Evolutionary conservation across 23 red algal species (phyloP), one percentile per base, ranked within the genome.

Genomic region (Chondrus crispus): DNA sequence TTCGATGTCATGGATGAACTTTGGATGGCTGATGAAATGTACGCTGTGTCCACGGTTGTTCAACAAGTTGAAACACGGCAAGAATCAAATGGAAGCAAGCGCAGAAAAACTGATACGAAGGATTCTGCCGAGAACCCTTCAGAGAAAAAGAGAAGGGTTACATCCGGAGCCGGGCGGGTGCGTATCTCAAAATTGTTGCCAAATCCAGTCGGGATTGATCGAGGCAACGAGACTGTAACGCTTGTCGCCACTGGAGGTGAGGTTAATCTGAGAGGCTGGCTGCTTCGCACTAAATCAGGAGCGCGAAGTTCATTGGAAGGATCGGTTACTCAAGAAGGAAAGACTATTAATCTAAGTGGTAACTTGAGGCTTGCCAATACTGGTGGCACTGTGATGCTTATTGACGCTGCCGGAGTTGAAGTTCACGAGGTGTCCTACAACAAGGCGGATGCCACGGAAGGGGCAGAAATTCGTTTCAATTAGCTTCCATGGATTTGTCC

Each of bases 191-290:
- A 48, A 2, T 39, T 84, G 19, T 35, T 84, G 20, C 80, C 80
- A 5, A 64, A 84, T 64, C 80, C 80, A 38, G 80, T 64, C 40
- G 80, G 80, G 26, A 37, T 41, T 33, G 80, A 84, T 64, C n/a
- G 16, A 54, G 51, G 80, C 22, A 84, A 62, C 40, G 80, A 84
- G 24, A 84, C 80, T 5, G 57, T 84, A 2, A 84, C 50, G 4
- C 5, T 60, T 19, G 35, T 49, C 9, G 73, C 73, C 7, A 78
- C 73, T 4, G 73, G 73, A 6, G 42, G 43, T 78, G 43, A 78
- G 5, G 73, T 78, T 5, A 47, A 78, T 22, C 3, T 78, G 33
- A 78, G 39, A 28, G 73, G 73, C 35, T 78, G 73, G 73, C 5
- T 29, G 7, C 19, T 78, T 3, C 32, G 3, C 42, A 10, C 48